Conservation (phyloP, 1,284 basidiomycete genomes). For the Apiotrichum laibachii region DNA sequence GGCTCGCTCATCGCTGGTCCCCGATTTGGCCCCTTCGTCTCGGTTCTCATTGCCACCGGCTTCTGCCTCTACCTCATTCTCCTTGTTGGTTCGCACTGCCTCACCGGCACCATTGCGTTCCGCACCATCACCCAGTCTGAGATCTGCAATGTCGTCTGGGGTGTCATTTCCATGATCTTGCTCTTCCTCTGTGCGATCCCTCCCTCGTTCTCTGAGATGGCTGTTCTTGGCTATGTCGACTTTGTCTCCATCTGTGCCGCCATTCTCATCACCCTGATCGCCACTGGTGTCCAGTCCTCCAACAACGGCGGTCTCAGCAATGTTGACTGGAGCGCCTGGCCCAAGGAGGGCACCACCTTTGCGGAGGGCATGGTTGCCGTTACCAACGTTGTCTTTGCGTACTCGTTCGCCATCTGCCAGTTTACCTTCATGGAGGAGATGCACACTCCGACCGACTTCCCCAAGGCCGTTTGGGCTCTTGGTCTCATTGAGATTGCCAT, state of each 20-base stretch:
- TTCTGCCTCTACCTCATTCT: slow-evolving; percentile 17
- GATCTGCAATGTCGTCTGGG: slow-evolving; percentile 15
- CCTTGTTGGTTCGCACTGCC: slow-evolving; percentile 15
- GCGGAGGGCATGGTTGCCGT: slow-evolving; percentile 36
- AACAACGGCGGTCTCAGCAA: slow-evolving; percentile 21
- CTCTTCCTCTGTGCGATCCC: slow-evolving; percentile 18
- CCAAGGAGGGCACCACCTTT: slow-evolving; percentile 29
- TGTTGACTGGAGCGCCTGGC: slow-evolving; percentile 32
- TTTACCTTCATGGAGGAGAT: slow-evolving; percentile 25
- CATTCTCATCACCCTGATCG: slow-evolving; percentile 37
- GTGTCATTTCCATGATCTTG: slow-evolving; percentile 15
- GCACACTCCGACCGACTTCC: slow-evolving; percentile 19
- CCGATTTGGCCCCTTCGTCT: slow-evolving; percentile 2
- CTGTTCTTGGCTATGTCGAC: slow-evolving; percentile 42
- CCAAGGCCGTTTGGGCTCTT: slow-evolving; percentile 37
- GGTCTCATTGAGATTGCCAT: slow-evolving; percentile 30
- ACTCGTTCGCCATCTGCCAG: slow-evolving; percentile 25
- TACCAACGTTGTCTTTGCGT: slow-evolving; percentile 36
- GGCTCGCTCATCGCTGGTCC: slow-evolving; percentile 11
- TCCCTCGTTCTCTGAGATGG: slow-evolving; percentile 28
- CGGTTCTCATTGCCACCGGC: slow-evolving; percentile 5
- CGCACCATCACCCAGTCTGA: slow-evolving; percentile 11
- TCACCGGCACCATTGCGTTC: slow-evolving; percentile 19
- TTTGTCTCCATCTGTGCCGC: slow-evolving; percentile 33
- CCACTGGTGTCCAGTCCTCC: slow-evolving; percentile 29